Evolutionary conservation across 495 filamentous ascomycete genomes (phyloP).

Genomic region (Hypoxylon perforatum): DNA sequence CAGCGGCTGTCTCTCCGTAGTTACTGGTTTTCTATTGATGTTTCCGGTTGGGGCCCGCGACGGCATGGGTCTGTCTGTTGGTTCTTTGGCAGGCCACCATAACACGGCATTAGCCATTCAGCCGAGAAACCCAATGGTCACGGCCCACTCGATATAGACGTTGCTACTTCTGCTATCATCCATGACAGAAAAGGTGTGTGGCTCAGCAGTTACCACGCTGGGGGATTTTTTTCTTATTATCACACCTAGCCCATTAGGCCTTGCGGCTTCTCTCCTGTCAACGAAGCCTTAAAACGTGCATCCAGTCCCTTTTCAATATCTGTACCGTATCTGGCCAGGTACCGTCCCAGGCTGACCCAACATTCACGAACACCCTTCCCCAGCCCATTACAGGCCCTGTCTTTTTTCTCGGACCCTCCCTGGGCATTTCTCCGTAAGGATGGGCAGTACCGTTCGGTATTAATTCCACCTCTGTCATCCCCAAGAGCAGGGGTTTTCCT

Average conservation of each 20-base stretch:
- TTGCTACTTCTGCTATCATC: slow-evolving; percentile 49
- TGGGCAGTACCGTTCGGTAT: slow-evolving; percentile 60
- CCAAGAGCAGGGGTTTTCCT: slow-evolving; percentile 55
- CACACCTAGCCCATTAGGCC: slow-evolving; percentile 51
- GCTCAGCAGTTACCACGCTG: slow-evolving; percentile 58
- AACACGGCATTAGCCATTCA: slow-evolving; percentile 66
- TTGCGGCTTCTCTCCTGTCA: slow-evolving; percentile 55
- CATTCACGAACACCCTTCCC: slow-evolving; percentile 44
- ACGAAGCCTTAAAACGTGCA: slow-evolving; percentile 52
- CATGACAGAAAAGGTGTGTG: slow-evolving; percentile 57
- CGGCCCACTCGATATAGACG: slow-evolving; percentile 55
- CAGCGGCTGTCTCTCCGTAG: slow-evolving; percentile 40
- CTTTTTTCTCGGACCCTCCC: slow-evolving; percentile 57
- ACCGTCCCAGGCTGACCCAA: slow-evolving; percentile 50
- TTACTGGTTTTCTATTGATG: slow-evolving; percentile 41
- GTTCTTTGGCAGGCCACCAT: slow-evolving; percentile 56
- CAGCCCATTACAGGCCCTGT: slow-evolving; percentile 57
- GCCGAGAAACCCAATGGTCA: slow-evolving; percentile 59
- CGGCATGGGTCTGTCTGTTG: slow-evolving; percentile 55
- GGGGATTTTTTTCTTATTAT: slow-evolving; percentile 49
- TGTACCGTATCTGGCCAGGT: slow-evolving; percentile 48
- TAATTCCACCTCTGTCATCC: slow-evolving; percentile 62
- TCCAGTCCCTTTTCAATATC: slow-evolving; percentile 50
- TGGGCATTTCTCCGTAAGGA: slow-evolving; percentile 61
- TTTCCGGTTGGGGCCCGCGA: slow-evolving; percentile 48